A percentile compares a stretch with the other conserved stretches of the same genome.
These are phyloP conservation scores for Akanthomyces muscarius DNA, from an alignment of 2,329 filamentous ascomycete species.

Conservation along the genomic window DNA sequence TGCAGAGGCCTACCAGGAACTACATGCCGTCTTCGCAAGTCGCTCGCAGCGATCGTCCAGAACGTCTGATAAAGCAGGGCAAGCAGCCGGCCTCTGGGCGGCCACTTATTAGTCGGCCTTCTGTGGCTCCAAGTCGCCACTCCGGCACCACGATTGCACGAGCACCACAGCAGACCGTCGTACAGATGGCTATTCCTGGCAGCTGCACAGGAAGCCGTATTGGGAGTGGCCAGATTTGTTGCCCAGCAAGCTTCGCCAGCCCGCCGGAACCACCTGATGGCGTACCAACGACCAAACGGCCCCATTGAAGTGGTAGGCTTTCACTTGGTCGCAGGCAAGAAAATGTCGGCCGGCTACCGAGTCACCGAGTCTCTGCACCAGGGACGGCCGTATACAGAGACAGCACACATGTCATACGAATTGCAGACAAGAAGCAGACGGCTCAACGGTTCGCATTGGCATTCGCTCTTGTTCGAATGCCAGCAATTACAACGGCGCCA, in stretches of 20 bases:
- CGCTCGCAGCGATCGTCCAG: conserved; percentile 15
- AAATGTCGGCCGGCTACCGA: not conserved
- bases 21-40: conserved; percentile 9
- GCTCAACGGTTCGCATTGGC: not conserved
- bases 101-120: not conserved
- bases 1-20: conserved; percentile 14
- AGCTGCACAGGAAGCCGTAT: conserved; percentile 3
- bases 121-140: conserved; percentile 8
- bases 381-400: not conserved
- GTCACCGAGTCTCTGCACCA: not conserved
- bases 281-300: conserved; percentile 7
- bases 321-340: not conserved
- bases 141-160: not conserved
- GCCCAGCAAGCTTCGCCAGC: not conserved
- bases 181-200: conserved; percentile 2
- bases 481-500: not conserved
- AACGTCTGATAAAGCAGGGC: conserved; percentile 3
- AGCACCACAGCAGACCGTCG: conserved; percentile 8
- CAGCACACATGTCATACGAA: not conserved
- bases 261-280: conserved; percentile 7
- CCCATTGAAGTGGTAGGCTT: conserved; percentile 19
- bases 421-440: not conserved
- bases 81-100: not conserved
- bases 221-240: conserved; percentile 10
- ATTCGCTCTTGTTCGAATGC: no score